These are phyloP conservation scores for Coemansia sp. DNA, from an alignment of 192 early-diverging fungal species.

Conservation along the genomic window DNA sequence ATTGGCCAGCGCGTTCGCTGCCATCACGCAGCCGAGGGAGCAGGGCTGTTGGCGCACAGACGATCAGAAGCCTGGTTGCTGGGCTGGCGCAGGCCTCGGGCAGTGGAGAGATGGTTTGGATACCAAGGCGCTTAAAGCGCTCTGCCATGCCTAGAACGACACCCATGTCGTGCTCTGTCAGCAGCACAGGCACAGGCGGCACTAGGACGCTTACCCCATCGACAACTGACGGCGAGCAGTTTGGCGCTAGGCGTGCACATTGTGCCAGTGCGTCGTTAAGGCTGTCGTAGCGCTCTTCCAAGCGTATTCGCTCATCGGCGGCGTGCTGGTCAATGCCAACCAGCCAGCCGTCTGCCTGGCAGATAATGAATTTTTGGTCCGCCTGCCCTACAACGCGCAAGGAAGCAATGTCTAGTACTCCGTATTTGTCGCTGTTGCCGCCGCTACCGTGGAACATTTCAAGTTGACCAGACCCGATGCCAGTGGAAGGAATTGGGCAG, in stretches of 20 bases:
- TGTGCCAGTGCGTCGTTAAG: conserved; percentile 9
- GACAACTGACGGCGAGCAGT: conserved; percentile 7
- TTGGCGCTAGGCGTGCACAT: conserved; percentile 2
- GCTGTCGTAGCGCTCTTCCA: conserved; percentile 25
- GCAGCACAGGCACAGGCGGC: conserved; percentile 18
- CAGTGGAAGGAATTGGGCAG: background rate
- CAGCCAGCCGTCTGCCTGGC: conserved; percentile 21
- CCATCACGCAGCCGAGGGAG: conserved; percentile 24
- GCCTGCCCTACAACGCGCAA: conserved; percentile 43
- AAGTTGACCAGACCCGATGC: background rate
- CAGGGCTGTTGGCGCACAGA: conserved; percentile 31
- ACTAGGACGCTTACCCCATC: conserved; percentile 39
- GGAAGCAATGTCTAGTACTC: conserved; percentile 1
- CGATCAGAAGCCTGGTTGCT: conserved; percentile 4
- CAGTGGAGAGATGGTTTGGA: conserved; percentile 4
- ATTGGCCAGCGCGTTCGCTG: background rate
- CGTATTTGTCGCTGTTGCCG: background rate
- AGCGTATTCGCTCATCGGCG: conserved; percentile 48
- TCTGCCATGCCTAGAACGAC: background rate
- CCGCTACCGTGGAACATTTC: background rate
- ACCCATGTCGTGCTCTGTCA: conserved; percentile 18
- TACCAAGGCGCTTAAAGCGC: conserved; percentile 23
- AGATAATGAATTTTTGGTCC: conserved; percentile 46
- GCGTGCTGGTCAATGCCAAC: conserved; percentile 54
- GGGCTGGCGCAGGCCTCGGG: background rate